Evolutionary conservation across 805 yeast species (phyloP).

Genomic region (Candida methanosorbosa): DNA sequence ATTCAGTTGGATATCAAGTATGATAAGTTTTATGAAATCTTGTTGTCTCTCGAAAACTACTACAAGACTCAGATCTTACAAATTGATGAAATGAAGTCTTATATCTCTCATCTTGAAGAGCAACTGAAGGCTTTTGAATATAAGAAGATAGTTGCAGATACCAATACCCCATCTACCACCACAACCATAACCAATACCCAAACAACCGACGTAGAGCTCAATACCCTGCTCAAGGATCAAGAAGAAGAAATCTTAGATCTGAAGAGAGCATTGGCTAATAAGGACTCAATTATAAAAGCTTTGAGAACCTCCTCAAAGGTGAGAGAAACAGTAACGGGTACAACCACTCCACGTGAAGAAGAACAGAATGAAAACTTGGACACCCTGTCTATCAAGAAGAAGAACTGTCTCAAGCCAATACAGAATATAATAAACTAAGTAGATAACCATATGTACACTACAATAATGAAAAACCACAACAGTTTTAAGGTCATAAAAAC

Average conservation of each 20-base stretch:
- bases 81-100: slow-evolving; percentile 50
- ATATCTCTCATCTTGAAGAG: slow-evolving; percentile 50
- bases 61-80: slow-evolving; percentile 39
- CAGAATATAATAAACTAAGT: too few species aligned
- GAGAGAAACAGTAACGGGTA: slow-evolving; percentile 28
- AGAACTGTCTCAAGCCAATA: neutral
- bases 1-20: slow-evolving; percentile 29
- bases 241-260: slow-evolving; percentile 63
- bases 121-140: slow-evolving; percentile 28
- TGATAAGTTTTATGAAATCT: slow-evolving; percentile 26
- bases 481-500: too few species aligned
- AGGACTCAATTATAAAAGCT: slow-evolving; percentile 73
- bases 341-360: neutral
- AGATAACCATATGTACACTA: too few species aligned
- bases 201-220: neutral
- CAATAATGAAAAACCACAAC: too few species aligned
- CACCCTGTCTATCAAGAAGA: neutral
- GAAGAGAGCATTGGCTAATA: slow-evolving; percentile 53
- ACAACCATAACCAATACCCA: neutral
- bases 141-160: neutral
- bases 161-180: neutral
- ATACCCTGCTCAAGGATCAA: slow-evolving; percentile 40
- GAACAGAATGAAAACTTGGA: neutral
- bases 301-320: slow-evolving; percentile 57
- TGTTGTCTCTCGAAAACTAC: slow-evolving; percentile 40